These are phyloP conservation scores for Chenopodium berlandieri DNA, from an alignment of 148 eudicot species.

Conservation along the genomic window DNA sequence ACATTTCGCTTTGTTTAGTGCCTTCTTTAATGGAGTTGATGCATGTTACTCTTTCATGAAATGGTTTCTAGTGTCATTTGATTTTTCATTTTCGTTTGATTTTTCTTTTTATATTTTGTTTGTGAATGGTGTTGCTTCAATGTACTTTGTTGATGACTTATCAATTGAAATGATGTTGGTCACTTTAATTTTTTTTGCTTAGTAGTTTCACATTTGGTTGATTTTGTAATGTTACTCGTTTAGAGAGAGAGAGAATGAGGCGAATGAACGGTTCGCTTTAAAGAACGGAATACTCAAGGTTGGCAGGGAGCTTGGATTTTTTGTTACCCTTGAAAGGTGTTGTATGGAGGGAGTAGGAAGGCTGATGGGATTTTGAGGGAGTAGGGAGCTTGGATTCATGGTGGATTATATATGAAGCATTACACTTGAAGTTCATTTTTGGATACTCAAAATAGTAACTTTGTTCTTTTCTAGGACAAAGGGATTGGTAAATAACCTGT, in stretches of 20 bases:
- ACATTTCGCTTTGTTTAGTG: neutral
- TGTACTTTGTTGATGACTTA: too few species aligned
- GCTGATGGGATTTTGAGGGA: neutral
- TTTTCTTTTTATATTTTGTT: too few species aligned
- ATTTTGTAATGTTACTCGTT: neutral
- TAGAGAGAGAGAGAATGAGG: neutral
- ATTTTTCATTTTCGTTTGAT: too few species aligned
- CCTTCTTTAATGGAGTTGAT: too few species aligned
- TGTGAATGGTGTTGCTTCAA: too few species aligned
- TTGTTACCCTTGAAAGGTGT: too few species aligned
- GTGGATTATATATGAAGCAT: too few species aligned
- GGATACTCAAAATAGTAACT: neutral
- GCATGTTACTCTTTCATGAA: too few species aligned
- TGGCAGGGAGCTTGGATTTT: neutral
- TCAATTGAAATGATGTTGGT: neutral
- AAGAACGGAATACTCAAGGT: neutral
- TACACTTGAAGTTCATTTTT: neutral
- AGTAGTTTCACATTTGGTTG: neutral
- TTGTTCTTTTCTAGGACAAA: too few species aligned
- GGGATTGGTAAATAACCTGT: neutral
- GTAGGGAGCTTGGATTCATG: too few species aligned
- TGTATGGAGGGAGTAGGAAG: neutral
- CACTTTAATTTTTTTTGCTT: neutral
- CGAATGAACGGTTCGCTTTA: neutral
- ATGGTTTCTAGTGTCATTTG: too few species aligned